These are phyloP conservation scores for Diaporthe helianthi DNA, from an alignment of 2,329 filamentous ascomycete genomes.

Conservation along the genomic window DNA sequence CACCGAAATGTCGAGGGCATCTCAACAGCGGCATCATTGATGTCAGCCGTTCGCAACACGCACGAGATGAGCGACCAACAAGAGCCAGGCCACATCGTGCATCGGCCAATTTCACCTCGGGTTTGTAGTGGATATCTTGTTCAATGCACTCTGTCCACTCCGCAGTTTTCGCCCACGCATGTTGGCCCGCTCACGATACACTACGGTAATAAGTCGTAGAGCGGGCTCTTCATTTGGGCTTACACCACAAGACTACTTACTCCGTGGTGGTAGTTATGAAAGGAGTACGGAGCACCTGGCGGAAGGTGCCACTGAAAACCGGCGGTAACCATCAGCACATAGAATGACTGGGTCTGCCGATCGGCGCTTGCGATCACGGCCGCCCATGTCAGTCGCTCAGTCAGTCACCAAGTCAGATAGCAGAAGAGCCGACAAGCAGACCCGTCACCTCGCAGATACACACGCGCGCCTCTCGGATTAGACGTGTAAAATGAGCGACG, in stretches of 20 bases:
- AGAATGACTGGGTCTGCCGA: constrained; percentile 11
- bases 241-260: background rate
- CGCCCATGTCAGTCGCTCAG: background rate
- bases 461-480: background rate
- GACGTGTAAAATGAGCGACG: constrained; percentile 12
- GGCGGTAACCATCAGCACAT: constrained; percentile 23
- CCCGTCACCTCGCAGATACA: background rate
- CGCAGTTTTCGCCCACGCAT: background rate
- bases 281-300: background rate
- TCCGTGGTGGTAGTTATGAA: no score
- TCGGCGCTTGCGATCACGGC: constrained; percentile 7
- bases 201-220: background rate
- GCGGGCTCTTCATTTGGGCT: background rate
- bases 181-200: background rate
- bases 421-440: background rate
- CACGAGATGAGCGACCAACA: background rate
- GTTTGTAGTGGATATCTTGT: background rate
- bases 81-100: constrained; percentile 8
- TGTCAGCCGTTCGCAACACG: background rate
- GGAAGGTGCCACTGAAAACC: constrained; percentile 1
- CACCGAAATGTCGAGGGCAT: background rate
- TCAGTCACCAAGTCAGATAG: background rate
- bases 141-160: background rate
- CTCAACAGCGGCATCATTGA: background rate
- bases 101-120: constrained; percentile 2